phyloP scores from a whole-genome alignment of 257 asterid genomes.

The Lantana camara region DNA sequence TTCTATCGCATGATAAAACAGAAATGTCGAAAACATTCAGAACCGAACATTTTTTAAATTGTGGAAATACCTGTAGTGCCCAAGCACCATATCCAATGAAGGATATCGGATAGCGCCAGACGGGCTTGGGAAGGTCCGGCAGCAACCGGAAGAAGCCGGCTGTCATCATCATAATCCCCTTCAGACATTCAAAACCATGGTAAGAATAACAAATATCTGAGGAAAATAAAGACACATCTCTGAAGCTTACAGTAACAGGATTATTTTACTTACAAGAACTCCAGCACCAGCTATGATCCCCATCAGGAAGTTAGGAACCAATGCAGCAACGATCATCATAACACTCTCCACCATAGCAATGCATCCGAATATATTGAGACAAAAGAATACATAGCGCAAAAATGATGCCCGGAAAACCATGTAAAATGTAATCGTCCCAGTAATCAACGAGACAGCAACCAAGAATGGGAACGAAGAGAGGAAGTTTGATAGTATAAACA shows the following conservation, averaged over 20 bases:
- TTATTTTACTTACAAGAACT: constrained; percentile 64
- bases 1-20: no score
- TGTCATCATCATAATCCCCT: constrained; percentile 99
- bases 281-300: constrained; percentile 99
- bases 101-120: constrained; percentile 92
- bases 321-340: constrained; percentile 96
- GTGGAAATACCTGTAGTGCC: constrained; percentile 74
- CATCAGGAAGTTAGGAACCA: constrained; percentile 96
- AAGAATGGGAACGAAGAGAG: constrained; percentile 87
- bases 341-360: constrained; percentile 96
- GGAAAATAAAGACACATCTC: not conserved
- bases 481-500: constrained; percentile 77
- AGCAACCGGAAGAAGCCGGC: constrained; percentile 92
- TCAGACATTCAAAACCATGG: not conserved
- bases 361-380: constrained; percentile 79
- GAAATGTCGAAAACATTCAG: no score
- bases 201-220: not conserved
- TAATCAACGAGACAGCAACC: constrained; percentile 61
- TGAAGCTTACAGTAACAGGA: not conserved
- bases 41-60: not conserved
- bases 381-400: constrained; percentile 64
- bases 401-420: constrained; percentile 77
- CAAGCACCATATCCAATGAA: constrained; percentile 86
- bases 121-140: constrained; percentile 79
- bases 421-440: constrained; percentile 70